Base-by-base conservation (phyloP, 1,284 basidiomycete species). In the Lentinus polychrous region DNA sequence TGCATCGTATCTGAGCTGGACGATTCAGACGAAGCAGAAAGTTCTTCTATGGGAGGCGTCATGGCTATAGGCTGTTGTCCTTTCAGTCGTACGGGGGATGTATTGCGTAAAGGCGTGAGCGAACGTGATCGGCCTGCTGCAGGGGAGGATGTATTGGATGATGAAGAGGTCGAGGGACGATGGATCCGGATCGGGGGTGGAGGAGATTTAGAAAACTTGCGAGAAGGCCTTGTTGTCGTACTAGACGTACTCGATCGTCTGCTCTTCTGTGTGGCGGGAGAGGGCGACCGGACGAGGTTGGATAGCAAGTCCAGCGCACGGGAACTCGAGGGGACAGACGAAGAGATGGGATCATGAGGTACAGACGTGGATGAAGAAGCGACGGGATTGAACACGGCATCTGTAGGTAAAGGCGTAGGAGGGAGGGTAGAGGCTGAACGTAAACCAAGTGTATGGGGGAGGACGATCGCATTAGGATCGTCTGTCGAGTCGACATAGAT, bases 391-490 rank as follows among this genome's bases (percentile, higher is more conserved):
- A 49, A 43, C 18, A 49, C 15, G 43, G 38, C 41, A 37, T 58
- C 59, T 23, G 55, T 52, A 17, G 60, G 56, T 55, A 58, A 49
- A 67, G 73, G 24, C 17, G 63, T 60, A 1, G 56, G 66, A 55
- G 40, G 72, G 65, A 49, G 66, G 51, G 37, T 72, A 51, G 36
- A 73, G 3, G 71, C 56, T 2, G 76, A 65, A 20, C 81, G 75
- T 2, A 86, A 60, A 14, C 87, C 86, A 40, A 86, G 69, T 0
- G 86, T 89, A 6, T 83, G 80, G 12, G 86, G 86, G 2, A 89
- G 64, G 11, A 71, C 57, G 45, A 89, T 79, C 12, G 69, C 60
- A 38, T 73, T 69, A 20, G 76, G 64, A 52, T 78, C 73, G 20
- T 72, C 66, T 6, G 73, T 70, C 20, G 78, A 76, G 50, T 75